Percentiles rank a stretch among this genome's conserved stretches.
Evolutionary conservation across 768 basidiomycete species (phyloP).

Genomic region (Mycena galericulata): DNA sequence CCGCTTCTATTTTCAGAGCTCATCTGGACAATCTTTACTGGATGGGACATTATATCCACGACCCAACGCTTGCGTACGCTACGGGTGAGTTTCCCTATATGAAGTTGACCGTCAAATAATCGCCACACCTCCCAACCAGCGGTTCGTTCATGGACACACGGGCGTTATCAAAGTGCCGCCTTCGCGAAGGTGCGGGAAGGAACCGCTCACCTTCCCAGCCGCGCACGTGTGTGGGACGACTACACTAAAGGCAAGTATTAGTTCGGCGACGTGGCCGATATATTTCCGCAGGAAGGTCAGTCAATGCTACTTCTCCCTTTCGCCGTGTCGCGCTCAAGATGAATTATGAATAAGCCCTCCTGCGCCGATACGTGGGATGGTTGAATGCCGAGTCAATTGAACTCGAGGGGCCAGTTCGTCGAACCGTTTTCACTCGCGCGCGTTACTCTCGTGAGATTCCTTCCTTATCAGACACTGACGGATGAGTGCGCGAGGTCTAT

Average conservation of each 20-base stretch:
- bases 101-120: neutral
- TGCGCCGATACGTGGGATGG: slow-evolving; percentile 16
- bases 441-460: neutral
- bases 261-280: slow-evolving; percentile 3
- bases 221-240: slow-evolving; percentile 17
- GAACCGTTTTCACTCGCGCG: slow-evolving; percentile 11
- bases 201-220: slow-evolving; percentile 22
- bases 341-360: neutral
- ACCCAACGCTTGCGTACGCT: slow-evolving; percentile 47
- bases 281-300: slow-evolving; percentile 10
- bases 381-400: slow-evolving; percentile 15
- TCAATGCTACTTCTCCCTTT: neutral
- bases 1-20: slow-evolving; percentile 7
- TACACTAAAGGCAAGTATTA: slow-evolving; percentile 3
- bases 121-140: too few species aligned
- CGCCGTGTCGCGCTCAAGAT: too few species aligned
- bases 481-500: neutral
- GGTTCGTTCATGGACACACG: slow-evolving; percentile 29
- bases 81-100: neutral
- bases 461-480: neutral
- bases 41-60: slow-evolving; percentile 46
- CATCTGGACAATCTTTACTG: slow-evolving; percentile 34
- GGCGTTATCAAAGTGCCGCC: slow-evolving; percentile 31
- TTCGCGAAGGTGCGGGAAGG: slow-evolving; percentile 39
- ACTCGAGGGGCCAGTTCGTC: slow-evolving; percentile 17